Conservation (phyloP, 345 rosid genomes). For the Gossypium mustelinum region DNA sequence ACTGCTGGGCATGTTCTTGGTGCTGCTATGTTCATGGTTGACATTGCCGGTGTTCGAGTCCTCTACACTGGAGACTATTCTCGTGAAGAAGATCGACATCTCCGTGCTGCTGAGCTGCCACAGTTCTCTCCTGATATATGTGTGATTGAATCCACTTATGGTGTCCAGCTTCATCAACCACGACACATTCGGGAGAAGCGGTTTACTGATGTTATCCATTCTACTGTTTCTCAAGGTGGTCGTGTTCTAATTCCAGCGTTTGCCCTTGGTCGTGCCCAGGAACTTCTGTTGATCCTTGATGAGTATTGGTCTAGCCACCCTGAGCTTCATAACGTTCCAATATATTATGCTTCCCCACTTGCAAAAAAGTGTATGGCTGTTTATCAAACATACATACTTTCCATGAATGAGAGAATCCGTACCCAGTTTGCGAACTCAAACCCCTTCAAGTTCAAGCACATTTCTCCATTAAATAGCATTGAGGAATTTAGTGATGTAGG, state of each 20-base stretch:
- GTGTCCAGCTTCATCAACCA: constrained; percentile 94
- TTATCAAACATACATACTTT: constrained; percentile 87
- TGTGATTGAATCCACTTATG: constrained; percentile 89
- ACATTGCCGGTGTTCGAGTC: constrained; percentile 84
- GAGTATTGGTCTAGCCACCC: constrained; percentile 91
- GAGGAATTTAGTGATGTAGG: constrained; percentile 86
- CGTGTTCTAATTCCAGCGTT: constrained; percentile 82
- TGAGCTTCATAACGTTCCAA: constrained; percentile 83
- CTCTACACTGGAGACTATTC: constrained; percentile 97
- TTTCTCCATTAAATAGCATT: constrained; percentile 71
- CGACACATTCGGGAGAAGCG: constrained; percentile 88
- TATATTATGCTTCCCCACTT: constrained; percentile 92
- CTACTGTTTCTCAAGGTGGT: constrained; percentile 85
- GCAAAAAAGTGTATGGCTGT: constrained; percentile 96
- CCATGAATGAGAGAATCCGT: constrained; percentile 92
- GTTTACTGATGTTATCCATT: constrained; percentile 85
- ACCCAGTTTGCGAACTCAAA: constrained; percentile 89
- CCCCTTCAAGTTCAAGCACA: constrained; percentile 90
- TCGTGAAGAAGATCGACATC: constrained; percentile 92
- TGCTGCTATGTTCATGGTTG: constrained; percentile 99
- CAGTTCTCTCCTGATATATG: constrained; percentile 96
- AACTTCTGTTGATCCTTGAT: constrained; percentile 76
- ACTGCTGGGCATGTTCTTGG: constrained; percentile 99
- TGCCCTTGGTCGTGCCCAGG: constrained; percentile 86
- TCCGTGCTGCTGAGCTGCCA: constrained; percentile 91